Evolutionary conservation across 139 green algal genomes (phyloP).

Genomic region (Auxenochlorella protothecoides): DNA sequence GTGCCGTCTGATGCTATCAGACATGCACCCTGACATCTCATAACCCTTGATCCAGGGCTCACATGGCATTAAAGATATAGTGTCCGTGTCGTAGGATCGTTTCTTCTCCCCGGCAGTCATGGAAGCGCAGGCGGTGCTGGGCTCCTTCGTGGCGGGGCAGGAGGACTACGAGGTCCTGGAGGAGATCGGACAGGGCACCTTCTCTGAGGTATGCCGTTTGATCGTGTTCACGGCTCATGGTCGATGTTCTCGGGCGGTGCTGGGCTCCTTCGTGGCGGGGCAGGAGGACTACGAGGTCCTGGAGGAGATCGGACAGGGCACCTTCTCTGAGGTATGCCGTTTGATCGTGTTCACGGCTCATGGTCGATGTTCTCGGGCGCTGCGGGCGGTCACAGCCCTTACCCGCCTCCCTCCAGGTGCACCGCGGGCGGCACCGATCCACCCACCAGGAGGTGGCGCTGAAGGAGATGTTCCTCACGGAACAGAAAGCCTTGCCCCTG

Average conservation of each 20-base stretch:
- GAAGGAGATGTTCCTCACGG: slow-evolving; percentile 18
- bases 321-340: slow-evolving; percentile 21
- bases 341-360: not conserved
- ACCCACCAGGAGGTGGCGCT: slow-evolving; percentile 12
- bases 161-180: slow-evolving; percentile 12
- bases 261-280: too few species aligned
- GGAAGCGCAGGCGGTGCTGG: too few species aligned
- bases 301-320: slow-evolving; percentile 23
- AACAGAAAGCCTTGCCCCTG: slow-evolving; percentile 1
- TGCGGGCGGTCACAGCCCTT: too few species aligned
- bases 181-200: slow-evolving; percentile 23
- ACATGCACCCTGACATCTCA: too few species aligned
- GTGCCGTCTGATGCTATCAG: too few species aligned
- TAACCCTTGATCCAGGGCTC: too few species aligned
- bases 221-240: too few species aligned
- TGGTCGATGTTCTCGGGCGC: too few species aligned
- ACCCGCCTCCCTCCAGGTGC: slow-evolving; percentile 10
- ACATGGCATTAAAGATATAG: not conserved
- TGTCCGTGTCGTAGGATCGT: not conserved
- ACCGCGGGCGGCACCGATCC: not conserved
- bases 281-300: slow-evolving; percentile 9
- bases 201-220: slow-evolving; percentile 20
- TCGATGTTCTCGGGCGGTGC: too few species aligned
- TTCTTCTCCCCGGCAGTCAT: slow-evolving; percentile 8
- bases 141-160: not conserved